These are phyloP conservation scores for Lipomyces lipofer DNA, from an alignment of 805 yeast species.

Conservation along the genomic window DNA sequence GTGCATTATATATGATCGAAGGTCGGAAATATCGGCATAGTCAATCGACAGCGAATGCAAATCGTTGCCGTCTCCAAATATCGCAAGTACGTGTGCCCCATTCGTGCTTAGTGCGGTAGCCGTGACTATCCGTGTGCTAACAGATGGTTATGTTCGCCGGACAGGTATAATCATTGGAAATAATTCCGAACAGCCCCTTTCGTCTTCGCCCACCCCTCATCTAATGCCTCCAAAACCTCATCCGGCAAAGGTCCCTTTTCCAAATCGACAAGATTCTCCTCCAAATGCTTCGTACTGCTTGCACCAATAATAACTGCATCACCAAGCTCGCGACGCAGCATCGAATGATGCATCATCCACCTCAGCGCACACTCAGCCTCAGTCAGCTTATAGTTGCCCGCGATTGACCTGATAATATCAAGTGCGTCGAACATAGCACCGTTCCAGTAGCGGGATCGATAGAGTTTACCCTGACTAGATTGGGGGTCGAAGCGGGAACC, in stretches of 20 bases:
- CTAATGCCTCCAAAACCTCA: slow-evolving; percentile 29
- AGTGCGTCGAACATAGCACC: neutral
- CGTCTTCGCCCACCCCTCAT: slow-evolving; percentile 32
- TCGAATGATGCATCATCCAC: neutral
- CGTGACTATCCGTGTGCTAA: too few relatives aligned
- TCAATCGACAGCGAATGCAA: too few relatives aligned
- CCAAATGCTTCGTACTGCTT: neutral
- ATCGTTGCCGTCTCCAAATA: too few relatives aligned
- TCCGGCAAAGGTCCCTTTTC: slow-evolving; percentile 33
- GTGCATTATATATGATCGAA: too few relatives aligned
- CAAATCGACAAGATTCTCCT: slow-evolving; percentile 9
- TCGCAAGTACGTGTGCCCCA: too few relatives aligned
- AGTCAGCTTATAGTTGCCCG: neutral
- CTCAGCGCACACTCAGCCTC: slow-evolving; percentile 1
- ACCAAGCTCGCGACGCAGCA: neutral
- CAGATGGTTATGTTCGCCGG: too few relatives aligned
- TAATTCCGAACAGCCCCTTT: slow-evolving; percentile 19
- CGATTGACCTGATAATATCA: neutral
- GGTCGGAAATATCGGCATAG: too few relatives aligned
- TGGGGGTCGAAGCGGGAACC: slow-evolving; percentile 8
- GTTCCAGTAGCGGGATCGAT: slow-evolving; percentile 5
- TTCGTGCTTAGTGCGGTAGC: too few relatives aligned
- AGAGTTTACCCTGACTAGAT: neutral
- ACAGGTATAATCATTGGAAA: neutral
- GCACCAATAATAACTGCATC: neutral